A percentile compares a stretch with the other conserved stretches of the same genome.
Conservation (phyloP, 2,329 filamentous ascomycete genomes). For the Cryphonectria japonica region DNA sequence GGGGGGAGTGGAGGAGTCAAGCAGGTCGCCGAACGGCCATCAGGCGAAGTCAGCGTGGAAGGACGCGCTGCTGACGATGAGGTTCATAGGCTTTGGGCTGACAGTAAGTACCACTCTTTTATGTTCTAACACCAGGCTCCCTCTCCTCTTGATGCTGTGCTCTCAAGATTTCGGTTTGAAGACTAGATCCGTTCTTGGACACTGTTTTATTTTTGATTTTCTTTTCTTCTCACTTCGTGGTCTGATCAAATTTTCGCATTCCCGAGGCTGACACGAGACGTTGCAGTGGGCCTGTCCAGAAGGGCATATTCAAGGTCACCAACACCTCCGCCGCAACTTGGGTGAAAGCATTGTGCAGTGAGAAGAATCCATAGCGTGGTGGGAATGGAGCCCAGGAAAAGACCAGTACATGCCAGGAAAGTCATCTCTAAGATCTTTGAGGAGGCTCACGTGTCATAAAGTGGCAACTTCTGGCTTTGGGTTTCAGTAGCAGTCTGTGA, state of each 20-base stretch:
- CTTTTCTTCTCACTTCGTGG: background rate
- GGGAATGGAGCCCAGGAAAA: too few relatives aligned
- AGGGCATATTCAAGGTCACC: slow-evolving; percentile 24
- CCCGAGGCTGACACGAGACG: background rate
- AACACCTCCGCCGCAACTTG: background rate
- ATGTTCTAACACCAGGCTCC: background rate
- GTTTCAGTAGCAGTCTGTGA: too few relatives aligned
- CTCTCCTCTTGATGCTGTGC: background rate
- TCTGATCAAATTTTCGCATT: too few relatives aligned
- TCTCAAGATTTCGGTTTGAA: background rate
- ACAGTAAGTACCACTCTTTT: background rate
- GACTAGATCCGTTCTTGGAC: background rate
- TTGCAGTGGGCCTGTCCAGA: slow-evolving; percentile 18
- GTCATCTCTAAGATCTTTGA: background rate
- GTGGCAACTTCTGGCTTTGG: too few relatives aligned
- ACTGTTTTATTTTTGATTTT: background rate
- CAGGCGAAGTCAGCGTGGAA: background rate
- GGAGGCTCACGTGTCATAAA: too few relatives aligned
- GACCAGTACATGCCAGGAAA: background rate
- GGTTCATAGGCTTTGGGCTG: slow-evolving; percentile 20
- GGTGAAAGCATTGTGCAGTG: background rate
- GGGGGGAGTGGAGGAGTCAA: background rate
- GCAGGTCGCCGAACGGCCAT: background rate
- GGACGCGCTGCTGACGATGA: slow-evolving; percentile 8
- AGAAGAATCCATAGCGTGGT: background rate